These are phyloP conservation scores for Sicyos edulis DNA, from an alignment of 306 rosid species.

Conservation along the genomic window DNA sequence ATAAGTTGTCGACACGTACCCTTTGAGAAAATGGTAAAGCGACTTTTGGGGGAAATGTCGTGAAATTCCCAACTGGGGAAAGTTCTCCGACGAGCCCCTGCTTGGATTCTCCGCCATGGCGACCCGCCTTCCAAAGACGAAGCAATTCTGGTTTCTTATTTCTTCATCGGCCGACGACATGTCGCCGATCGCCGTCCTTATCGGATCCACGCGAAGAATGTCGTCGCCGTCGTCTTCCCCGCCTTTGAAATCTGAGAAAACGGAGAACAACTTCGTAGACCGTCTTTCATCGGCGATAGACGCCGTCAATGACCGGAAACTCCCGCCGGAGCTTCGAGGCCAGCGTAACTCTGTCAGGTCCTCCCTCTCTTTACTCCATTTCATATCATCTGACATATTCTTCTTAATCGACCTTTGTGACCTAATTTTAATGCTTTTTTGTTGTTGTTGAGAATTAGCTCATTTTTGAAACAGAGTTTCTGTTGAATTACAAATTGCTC, in stretches of 20 bases:
- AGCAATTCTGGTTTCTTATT: conserved; percentile 20
- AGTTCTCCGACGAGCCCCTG: not conserved
- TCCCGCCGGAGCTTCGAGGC: conserved; percentile 84
- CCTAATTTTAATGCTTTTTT: not conserved
- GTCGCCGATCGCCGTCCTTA: not conserved
- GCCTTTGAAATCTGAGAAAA: conserved; percentile 39
- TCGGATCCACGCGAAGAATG: conserved; percentile 17
- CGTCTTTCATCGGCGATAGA: conserved; percentile 69
- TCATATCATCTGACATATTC: not conserved
- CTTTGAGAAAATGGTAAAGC: not conserved
- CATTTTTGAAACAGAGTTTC: not conserved
- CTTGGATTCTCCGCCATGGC: conserved; percentile 33
- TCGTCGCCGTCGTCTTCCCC: conserved; percentile 28
- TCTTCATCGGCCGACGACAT: conserved; percentile 22
- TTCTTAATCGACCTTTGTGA: not conserved
- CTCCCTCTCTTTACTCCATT: not conserved
- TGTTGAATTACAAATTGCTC: not conserved
- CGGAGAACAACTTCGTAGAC: conserved; percentile 53
- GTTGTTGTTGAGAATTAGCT: not conserved
- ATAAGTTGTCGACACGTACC: not conserved
- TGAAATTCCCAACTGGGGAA: not conserved
- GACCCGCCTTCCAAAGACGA: conserved; percentile 31
- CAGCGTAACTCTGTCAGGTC: conserved; percentile 76
- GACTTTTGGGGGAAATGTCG: no score
- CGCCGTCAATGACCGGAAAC: conserved; percentile 69